Conservation (phyloP, 306 rosid species). For the Chamaecrista fasciculata region DNA sequence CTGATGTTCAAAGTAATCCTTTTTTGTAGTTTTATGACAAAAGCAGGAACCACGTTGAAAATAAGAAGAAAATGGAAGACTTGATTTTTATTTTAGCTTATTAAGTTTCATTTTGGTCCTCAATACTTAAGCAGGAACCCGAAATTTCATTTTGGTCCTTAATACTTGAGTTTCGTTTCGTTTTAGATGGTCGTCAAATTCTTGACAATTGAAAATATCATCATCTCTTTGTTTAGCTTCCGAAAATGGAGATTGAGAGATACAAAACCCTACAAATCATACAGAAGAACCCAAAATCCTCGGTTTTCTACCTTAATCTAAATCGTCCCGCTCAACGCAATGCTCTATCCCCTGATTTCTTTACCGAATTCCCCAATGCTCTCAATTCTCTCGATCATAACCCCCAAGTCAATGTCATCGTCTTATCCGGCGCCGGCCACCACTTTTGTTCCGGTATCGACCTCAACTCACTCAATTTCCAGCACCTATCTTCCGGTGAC, state of each 20-base stretch:
- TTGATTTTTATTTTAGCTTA: too few relatives aligned
- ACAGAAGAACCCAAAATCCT: constrained; percentile 40
- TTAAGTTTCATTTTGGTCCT: too few relatives aligned
- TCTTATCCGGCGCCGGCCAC: constrained; percentile 60
- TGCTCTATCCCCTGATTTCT: constrained; percentile 63
- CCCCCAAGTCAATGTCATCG: constrained; percentile 57
- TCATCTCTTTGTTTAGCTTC: background rate
- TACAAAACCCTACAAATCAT: constrained; percentile 53
- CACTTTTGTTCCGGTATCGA: constrained; percentile 93
- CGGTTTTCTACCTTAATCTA: constrained; percentile 52
- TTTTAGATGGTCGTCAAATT: background rate
- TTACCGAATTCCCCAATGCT: constrained; percentile 69
- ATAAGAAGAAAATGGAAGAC: too few relatives aligned
- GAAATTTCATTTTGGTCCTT: too few relatives aligned
- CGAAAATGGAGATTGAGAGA: constrained; percentile 36
- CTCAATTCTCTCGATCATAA: constrained; percentile 60
- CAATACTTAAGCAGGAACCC: too few relatives aligned
- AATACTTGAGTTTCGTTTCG: too few relatives aligned
- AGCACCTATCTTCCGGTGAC: constrained; percentile 21
- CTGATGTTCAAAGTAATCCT: too few relatives aligned
- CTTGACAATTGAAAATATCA: background rate
- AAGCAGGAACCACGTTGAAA: too few relatives aligned
- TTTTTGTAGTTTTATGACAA: too few relatives aligned
- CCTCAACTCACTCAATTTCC: constrained; percentile 34
- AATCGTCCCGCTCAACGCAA: constrained; percentile 66